Percentiles rank a stretch among this genome's conserved stretches.
These are phyloP conservation scores for Orbilia javanica DNA, from an alignment of 2,329 filamentous ascomycete species.

Conservation along the genomic window DNA sequence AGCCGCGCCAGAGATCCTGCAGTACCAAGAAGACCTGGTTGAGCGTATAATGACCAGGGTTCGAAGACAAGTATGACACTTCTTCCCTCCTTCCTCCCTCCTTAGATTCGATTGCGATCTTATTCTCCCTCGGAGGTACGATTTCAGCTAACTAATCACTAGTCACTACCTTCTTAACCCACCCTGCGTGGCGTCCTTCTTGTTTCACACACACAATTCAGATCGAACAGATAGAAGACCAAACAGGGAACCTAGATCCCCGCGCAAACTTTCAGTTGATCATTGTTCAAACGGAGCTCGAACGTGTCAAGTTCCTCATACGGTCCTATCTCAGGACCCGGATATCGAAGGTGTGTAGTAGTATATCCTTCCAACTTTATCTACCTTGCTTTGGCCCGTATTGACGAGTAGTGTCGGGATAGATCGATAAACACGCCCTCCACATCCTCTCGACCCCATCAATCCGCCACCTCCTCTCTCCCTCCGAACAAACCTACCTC, in stretches of 20 bases:
- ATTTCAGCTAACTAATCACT: constrained; percentile 59
- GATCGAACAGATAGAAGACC: constrained; percentile 78
- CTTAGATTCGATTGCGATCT: no score
- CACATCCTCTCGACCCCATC: constrained; percentile 75
- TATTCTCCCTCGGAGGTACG: constrained; percentile 29
- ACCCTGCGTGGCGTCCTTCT: not conserved
- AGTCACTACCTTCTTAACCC: constrained; percentile 37
- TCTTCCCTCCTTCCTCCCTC: not conserved
- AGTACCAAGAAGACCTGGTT: constrained; percentile 81
- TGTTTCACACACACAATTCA: constrained; percentile 57
- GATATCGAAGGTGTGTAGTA: constrained; percentile 84
- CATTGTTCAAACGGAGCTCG: constrained; percentile 94
- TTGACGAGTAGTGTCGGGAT: constrained; percentile 19
- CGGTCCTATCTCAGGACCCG: constrained; percentile 84
- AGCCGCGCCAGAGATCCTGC: constrained; percentile 86
- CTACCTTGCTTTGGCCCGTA: not conserved
- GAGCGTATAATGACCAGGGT: constrained; percentile 82
- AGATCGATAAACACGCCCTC: constrained; percentile 82
- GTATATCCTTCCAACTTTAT: constrained; percentile 60
- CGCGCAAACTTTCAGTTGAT: constrained; percentile 93
- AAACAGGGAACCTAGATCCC: constrained; percentile 87
- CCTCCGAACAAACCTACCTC: constrained; percentile 83
- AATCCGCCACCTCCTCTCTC: constrained; percentile 76
- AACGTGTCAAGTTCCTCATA: constrained; percentile 91
- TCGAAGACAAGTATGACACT: constrained; percentile 70